Percentiles rank a stretch among this genome's conserved stretches.
Conservation (phyloP, 1,284 basidiomycete species). For the Tausonia pullulans region DNA sequence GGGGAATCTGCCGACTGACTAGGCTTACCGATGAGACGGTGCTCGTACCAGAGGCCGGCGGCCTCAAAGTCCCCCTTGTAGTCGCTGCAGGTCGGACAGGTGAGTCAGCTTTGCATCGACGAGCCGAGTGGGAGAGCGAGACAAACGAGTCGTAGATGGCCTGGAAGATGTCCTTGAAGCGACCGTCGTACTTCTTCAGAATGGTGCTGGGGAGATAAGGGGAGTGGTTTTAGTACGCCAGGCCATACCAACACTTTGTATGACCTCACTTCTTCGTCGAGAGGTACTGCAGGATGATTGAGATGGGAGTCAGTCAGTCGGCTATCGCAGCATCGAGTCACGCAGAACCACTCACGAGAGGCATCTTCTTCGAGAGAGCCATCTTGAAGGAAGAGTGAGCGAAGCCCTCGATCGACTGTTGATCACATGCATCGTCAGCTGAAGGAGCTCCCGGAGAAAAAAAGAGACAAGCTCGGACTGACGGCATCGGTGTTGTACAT, state of each 20-base stretch:
- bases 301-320: slow-evolving; percentile 2
- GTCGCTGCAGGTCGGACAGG: slow-evolving; percentile 35
- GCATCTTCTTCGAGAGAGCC: slow-evolving; percentile 91
- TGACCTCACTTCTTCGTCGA: slow-evolving; percentile 69
- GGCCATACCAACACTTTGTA: background rate
- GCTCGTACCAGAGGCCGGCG: slow-evolving; percentile 88
- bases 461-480: slow-evolving; percentile 11
- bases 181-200: slow-evolving; percentile 89
- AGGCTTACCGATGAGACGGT: slow-evolving; percentile 54
- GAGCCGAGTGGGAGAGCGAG: background rate
- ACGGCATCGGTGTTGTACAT: too few relatives aligned
- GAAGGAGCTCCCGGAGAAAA: background rate
- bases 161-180: slow-evolving; percentile 98
- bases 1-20: background rate
- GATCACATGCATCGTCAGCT: background rate
- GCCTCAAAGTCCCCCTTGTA: slow-evolving; percentile 78
- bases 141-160: slow-evolving; percentile 70
- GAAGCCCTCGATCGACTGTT: slow-evolving; percentile 79
- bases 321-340: background rate
- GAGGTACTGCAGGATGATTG: slow-evolving; percentile 53
- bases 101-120: background rate
- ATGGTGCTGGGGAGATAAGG: slow-evolving; percentile 49
- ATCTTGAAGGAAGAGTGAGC: slow-evolving; percentile 98
- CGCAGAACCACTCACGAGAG: slow-evolving; percentile 45
- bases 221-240: background rate